Percentiles rank a stretch among this genome's conserved stretches.
Conservation (phyloP, 306 rosid genomes). For the Cucurbita ficifolia region DNA sequence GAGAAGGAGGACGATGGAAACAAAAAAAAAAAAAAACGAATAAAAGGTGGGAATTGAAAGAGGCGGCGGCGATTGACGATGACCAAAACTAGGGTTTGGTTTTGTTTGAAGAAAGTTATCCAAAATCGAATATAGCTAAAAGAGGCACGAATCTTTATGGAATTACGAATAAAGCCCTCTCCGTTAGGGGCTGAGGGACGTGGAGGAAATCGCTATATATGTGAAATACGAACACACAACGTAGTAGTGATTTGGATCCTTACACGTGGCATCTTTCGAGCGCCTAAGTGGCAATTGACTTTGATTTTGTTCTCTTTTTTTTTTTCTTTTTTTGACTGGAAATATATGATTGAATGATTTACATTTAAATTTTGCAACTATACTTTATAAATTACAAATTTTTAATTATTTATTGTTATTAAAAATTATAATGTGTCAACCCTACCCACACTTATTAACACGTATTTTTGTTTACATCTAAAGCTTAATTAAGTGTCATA, state of each 20-base stretch:
- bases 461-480: too few species aligned
- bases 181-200: conserved; percentile 1
- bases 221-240: conserved; percentile 21
- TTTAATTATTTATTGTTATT: too few species aligned
- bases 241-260: conserved; percentile 8
- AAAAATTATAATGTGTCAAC: too few species aligned
- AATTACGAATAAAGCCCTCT: conserved; percentile 32
- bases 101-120: conserved; percentile 13
- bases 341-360: background rate
- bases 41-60: conserved; percentile 24
- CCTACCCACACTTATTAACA: too few species aligned
- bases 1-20: background rate
- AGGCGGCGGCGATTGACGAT: conserved; percentile 38
- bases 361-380: background rate
- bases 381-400: too few species aligned
- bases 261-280: background rate
- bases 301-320: background rate
- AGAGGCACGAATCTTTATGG: conserved; percentile 32
- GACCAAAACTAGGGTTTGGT: conserved; percentile 44
- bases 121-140: conserved; percentile 17
- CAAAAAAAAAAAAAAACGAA: conserved; percentile 4
- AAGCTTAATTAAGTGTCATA: too few species aligned
- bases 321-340: background rate
- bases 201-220: conserved; percentile 16
- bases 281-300: background rate